These are phyloP conservation scores for Eimeria praecox DNA, from an alignment of 169 alveolate genomes.

Conservation along the genomic window DNA sequence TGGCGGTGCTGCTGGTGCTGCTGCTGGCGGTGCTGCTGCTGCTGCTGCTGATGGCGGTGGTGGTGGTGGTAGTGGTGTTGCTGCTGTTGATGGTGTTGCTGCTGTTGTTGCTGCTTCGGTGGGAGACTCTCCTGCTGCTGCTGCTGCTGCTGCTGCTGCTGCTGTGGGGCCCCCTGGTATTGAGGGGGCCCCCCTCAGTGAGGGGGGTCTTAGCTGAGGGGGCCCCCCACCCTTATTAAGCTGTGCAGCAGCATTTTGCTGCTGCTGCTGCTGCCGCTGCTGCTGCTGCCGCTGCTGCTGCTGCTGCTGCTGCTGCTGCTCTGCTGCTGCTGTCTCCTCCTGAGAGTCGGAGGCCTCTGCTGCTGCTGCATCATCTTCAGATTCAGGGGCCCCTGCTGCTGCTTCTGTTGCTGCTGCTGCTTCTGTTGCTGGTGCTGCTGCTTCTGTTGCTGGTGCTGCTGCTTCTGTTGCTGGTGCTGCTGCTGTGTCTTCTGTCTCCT, in stretches of 20 bases:
- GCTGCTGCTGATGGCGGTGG: no score
- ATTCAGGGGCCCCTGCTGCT: no score
- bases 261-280: background rate
- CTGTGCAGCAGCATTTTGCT: background rate
- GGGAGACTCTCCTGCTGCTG: no score
- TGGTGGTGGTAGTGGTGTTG: no score
- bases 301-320: background rate
- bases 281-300: background rate
- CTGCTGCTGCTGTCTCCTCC: background rate
- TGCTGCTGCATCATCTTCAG: background rate
- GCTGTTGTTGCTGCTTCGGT: no score
- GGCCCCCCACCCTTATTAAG: no score
- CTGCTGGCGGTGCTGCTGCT: no score
- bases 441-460: background rate
- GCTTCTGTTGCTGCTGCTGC: background rate
- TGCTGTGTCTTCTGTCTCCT: background rate
- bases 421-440: background rate
- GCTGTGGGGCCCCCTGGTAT: slow-evolving; percentile 2
- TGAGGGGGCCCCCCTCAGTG: background rate
- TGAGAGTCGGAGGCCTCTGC: background rate
- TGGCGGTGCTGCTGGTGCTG: no score
- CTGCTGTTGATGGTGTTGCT: no score
- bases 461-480: background rate
- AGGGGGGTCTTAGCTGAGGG: background rate
- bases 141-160: no score